Evolutionary conservation across 1,284 basidiomycete species (phyloP).

Genomic region (Irpex sp.): DNA sequence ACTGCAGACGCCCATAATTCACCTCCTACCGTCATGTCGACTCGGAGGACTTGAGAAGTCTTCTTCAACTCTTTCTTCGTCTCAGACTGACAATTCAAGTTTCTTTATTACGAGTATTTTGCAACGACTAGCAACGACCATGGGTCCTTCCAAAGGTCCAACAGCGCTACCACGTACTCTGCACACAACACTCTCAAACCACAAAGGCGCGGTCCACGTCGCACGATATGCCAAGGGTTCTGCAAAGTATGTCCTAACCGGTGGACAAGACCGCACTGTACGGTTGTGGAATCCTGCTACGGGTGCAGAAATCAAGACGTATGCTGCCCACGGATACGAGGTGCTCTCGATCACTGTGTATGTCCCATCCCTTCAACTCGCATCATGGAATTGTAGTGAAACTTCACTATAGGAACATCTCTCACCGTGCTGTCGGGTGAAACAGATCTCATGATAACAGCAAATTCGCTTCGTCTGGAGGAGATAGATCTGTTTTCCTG

Average conservation of each 20-base stretch:
- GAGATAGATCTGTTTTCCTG: slow-evolving; percentile 87
- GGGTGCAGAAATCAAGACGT: slow-evolving; percentile 88
- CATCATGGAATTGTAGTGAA: neutral
- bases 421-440: neutral
- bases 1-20: neutral
- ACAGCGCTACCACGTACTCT: slow-evolving; percentile 55
- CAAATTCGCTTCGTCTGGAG: slow-evolving; percentile 90
- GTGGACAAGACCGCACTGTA: slow-evolving; percentile 87
- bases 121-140: slow-evolving; percentile 22
- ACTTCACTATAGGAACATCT: slow-evolving; percentile 5
- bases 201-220: slow-evolving; percentile 82
- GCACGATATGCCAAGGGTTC: slow-evolving; percentile 82
- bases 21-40: neutral
- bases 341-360: slow-evolving; percentile 89
- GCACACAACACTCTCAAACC: slow-evolving; percentile 56
- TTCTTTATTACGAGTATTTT: neutral
- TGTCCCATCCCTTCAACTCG: slow-evolving; percentile 25
- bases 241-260: slow-evolving; percentile 87
- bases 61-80: neutral
- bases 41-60: neutral
- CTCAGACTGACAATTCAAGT: neutral
- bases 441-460: slow-evolving; percentile 87
- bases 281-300: slow-evolving; percentile 87
- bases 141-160: slow-evolving; percentile 66
- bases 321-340: slow-evolving; percentile 91